Evolutionary conservation across 1,139 yeast species (phyloP).

Genomic region (Geotrichum reessii): DNA sequence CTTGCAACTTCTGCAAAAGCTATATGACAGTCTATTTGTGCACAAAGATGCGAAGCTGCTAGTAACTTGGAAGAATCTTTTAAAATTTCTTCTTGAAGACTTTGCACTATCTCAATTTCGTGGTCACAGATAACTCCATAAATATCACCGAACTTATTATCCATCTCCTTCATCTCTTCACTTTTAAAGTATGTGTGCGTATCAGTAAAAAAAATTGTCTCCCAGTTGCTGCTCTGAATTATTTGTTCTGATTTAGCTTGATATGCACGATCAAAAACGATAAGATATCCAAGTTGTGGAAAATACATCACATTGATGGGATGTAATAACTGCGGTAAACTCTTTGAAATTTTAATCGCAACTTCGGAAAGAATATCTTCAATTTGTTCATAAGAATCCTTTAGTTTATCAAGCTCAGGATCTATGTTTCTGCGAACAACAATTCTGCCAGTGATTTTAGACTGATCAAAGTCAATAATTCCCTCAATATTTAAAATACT

Average conservation of each 20-base stretch:
- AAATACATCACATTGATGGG: constrained; percentile 40
- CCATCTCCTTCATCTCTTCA: constrained; percentile 33
- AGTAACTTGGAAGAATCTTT: constrained; percentile 24
- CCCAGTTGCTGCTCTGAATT: constrained; percentile 30
- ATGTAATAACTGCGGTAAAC: constrained; percentile 19
- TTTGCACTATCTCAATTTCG: constrained; percentile 41
- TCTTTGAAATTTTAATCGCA: constrained; percentile 26
- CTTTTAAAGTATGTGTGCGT: constrained; percentile 40
- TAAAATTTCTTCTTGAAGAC: constrained; percentile 34
- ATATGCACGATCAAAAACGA: constrained; percentile 22
- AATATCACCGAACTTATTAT: constrained; percentile 41
- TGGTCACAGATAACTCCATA: constrained; percentile 37
- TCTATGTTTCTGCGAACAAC: constrained; percentile 35
- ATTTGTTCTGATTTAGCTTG: constrained; percentile 19
- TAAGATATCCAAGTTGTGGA: constrained; percentile 44
- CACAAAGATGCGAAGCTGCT: constrained; percentile 27
- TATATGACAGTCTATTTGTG: constrained; percentile 39
- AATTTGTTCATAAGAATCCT: constrained; percentile 36
- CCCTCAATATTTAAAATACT: constrained; percentile 21
- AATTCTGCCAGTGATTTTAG: constrained; percentile 34
- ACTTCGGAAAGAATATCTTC: constrained; percentile 34
- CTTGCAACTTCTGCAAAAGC: constrained; percentile 39
- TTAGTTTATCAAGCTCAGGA: constrained; percentile 34
- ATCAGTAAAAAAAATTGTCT: constrained; percentile 39
- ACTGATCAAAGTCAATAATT: constrained; percentile 37